phyloP scores from a whole-genome alignment of 2,329 filamentous ascomycete genomes.

The Erysiphe pulchra region DNA sequence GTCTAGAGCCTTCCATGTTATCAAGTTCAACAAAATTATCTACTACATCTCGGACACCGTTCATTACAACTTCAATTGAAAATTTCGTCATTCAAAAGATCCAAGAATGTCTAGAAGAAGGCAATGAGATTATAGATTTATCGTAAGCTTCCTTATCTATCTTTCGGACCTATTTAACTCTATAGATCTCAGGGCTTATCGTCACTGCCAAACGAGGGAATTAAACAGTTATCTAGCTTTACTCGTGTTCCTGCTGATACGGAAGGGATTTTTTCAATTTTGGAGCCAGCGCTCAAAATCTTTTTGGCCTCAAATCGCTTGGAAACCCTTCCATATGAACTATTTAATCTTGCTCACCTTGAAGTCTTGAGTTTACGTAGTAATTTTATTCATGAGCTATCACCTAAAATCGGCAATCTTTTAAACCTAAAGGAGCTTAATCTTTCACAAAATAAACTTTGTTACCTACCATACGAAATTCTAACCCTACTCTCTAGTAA shows the following conservation, averaged over 20 bases:
- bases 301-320: constrained; percentile 35
- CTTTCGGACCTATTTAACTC: constrained; percentile 3
- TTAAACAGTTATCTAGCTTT: constrained; percentile 29
- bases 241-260: constrained; percentile 17
- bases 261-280: constrained; percentile 23
- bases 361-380: constrained; percentile 39
- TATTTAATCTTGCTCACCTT: constrained; percentile 35
- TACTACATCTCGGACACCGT: neutral
- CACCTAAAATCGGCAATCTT: constrained; percentile 30
- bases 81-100: constrained; percentile 21
- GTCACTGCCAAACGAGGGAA: constrained; percentile 26
- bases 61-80: constrained; percentile 14
- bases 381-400: constrained; percentile 34
- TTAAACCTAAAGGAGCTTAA: constrained; percentile 35
- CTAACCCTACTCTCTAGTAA: constrained; percentile 24
- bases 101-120: constrained; percentile 27
- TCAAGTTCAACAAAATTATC: neutral
- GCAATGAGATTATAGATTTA: constrained; percentile 33
- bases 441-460: constrained; percentile 35
- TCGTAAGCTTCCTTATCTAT: constrained; percentile 20
- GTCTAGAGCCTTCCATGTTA: neutral
- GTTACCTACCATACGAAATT: constrained; percentile 35
- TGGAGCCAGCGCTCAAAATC: constrained; percentile 32
- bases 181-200: constrained; percentile 16
- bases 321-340: constrained; percentile 25